Evolutionary conservation across 495 filamentous ascomycete species (phyloP).

Genomic region (Aspergillus sclerotioniger): DNA sequence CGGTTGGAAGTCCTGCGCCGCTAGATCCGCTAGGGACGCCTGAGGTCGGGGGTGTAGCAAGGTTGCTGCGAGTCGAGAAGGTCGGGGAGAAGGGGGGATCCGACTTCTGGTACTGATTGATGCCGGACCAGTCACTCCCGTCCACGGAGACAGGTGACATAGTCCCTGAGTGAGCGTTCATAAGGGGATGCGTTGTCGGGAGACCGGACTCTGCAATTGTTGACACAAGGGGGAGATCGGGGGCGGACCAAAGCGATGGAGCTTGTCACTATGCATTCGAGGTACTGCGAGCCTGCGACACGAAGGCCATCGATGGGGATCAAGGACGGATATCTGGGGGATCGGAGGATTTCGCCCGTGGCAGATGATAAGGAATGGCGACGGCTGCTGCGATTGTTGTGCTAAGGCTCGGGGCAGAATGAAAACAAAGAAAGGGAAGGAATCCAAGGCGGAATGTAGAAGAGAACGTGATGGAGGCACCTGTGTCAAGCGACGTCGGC

Average conservation of each 20-base stretch:
- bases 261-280: slow-evolving; percentile 22
- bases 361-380: slow-evolving; percentile 9
- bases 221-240: not conserved
- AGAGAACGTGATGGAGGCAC: not conserved
- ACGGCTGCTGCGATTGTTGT: not conserved
- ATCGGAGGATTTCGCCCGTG: slow-evolving; percentile 13
- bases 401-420: slow-evolving; percentile 8
- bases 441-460: slow-evolving; percentile 1
- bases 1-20: slow-evolving; percentile 40
- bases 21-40: slow-evolving; percentile 61
- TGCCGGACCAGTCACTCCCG: slow-evolving; percentile 85
- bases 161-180: slow-evolving; percentile 64
- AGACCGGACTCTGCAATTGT: not conserved
- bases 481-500: not conserved
- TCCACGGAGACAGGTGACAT: slow-evolving; percentile 82
- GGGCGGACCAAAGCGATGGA: slow-evolving; percentile 3
- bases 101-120: slow-evolving; percentile 67
- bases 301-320: slow-evolving; percentile 11
- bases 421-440: slow-evolving; percentile 21
- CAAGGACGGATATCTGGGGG: slow-evolving; percentile 1
- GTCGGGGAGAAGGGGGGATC: slow-evolving; percentile 54
- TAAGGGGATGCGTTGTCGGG: slow-evolving; percentile 26
- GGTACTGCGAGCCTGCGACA: slow-evolving; percentile 5
- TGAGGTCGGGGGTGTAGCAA: slow-evolving; percentile 69
- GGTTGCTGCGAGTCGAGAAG: slow-evolving; percentile 56